Evolutionary conservation across 2,329 filamentous ascomycete genomes (phyloP).

Genomic region (Parastagonospora nodorum): DNA sequence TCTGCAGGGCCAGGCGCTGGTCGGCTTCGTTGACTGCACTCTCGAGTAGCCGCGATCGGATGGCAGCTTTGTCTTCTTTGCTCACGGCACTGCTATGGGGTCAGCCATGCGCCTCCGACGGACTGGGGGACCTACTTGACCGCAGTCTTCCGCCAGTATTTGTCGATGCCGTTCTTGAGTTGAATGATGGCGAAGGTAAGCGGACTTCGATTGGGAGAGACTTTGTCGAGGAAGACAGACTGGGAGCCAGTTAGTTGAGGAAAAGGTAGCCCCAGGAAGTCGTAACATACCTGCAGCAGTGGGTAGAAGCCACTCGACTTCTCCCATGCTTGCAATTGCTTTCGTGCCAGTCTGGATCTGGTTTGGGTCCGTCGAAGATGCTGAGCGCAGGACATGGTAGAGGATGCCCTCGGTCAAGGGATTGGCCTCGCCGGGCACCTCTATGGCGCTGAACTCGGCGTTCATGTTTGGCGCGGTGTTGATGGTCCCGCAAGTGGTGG

Average conservation of each 20-base stretch:
- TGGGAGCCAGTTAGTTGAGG: constrained; percentile 46
- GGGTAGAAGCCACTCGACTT: constrained; percentile 54
- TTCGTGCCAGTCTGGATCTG: constrained; percentile 59
- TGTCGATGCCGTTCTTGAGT: constrained; percentile 95
- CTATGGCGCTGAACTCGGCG: constrained; percentile 57
- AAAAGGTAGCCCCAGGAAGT: background rate
- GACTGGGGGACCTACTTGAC: constrained; percentile 57
- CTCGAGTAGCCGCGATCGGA: constrained; percentile 75
- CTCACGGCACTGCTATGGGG: constrained; percentile 57
- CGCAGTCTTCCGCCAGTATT: constrained; percentile 85
- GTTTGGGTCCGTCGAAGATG: constrained; percentile 52
- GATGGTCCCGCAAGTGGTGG: constrained; percentile 14
- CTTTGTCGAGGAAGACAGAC: constrained; percentile 81
- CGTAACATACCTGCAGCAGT: constrained; percentile 48
- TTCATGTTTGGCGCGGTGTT: constrained; percentile 29
- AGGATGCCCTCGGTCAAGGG: constrained; percentile 56
- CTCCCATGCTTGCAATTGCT: constrained; percentile 59
- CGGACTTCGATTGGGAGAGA: constrained; percentile 77
- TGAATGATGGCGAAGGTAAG: constrained; percentile 93
- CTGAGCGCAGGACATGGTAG: constrained; percentile 55
- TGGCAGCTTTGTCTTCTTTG: constrained; percentile 74
- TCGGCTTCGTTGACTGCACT: constrained; percentile 79
- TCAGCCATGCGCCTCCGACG: constrained; percentile 8
- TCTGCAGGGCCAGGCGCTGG: constrained; percentile 78
- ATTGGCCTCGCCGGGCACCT: constrained; percentile 80